These are phyloP conservation scores for Alternaria ethzedia DNA, from an alignment of 2,329 filamentous ascomycete species.

Conservation along the genomic window DNA sequence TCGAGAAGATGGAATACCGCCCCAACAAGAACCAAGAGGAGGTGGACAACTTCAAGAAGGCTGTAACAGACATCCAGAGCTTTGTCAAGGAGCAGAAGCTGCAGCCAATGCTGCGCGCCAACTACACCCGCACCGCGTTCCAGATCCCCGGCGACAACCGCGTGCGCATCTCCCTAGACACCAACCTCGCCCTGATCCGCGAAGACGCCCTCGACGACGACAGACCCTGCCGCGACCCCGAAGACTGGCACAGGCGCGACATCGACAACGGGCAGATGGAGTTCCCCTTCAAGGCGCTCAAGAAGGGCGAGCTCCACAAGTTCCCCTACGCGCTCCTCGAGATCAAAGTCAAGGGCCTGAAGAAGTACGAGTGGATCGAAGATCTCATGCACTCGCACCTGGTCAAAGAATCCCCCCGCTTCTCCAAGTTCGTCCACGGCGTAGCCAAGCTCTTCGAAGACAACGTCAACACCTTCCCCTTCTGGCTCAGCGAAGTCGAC, in stretches of 20 bases:
- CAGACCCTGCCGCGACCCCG: slow-evolving; percentile 86
- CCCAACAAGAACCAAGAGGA: slow-evolving; percentile 71
- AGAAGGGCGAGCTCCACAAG: slow-evolving; percentile 86
- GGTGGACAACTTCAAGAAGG: slow-evolving; percentile 72
- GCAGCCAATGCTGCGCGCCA: slow-evolving; percentile 85
- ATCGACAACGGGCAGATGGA: slow-evolving; percentile 83
- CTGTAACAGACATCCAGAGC: slow-evolving; percentile 77
- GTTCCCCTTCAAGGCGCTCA: slow-evolving; percentile 85
- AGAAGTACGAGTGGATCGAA: slow-evolving; percentile 83
- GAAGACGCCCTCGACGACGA: slow-evolving; percentile 76
- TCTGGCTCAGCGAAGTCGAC: slow-evolving; percentile 93
- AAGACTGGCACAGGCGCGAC: slow-evolving; percentile 89
- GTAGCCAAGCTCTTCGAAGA: slow-evolving; percentile 90
- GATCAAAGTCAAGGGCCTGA: slow-evolving; percentile 78
- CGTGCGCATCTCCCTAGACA: slow-evolving; percentile 91
- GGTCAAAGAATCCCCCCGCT: slow-evolving; percentile 85
- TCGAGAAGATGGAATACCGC: slow-evolving; percentile 82
- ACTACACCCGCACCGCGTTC: slow-evolving; percentile 93
- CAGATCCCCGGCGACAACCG: slow-evolving; percentile 93
- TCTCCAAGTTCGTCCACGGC: slow-evolving; percentile 97
- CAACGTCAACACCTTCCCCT: slow-evolving; percentile 92
- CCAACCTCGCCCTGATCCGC: slow-evolving; percentile 84
- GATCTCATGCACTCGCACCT: slow-evolving; percentile 93
- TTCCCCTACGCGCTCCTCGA: slow-evolving; percentile 93
- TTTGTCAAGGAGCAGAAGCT: slow-evolving; percentile 80